A percentile compares a stretch with the other conserved stretches of the same genome.
Evolutionary conservation across 352 stramenopile genomes (phyloP).

Genomic region (Phytophthora idaei): DNA sequence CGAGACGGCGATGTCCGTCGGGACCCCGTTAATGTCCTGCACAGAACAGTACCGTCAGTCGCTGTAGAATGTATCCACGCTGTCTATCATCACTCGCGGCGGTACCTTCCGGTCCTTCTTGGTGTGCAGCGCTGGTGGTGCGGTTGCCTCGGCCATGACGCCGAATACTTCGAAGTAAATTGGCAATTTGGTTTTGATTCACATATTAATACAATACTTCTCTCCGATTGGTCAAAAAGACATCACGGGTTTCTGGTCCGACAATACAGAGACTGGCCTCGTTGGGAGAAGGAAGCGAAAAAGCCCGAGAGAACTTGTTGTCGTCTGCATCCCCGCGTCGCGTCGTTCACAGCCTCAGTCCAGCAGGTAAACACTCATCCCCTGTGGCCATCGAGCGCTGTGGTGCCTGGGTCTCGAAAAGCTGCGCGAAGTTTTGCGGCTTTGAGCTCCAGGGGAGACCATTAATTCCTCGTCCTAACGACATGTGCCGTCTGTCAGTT

Average conservation of each 20-base stretch:
- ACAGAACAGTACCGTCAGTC: conserved; percentile 2
- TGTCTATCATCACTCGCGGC: neutral
- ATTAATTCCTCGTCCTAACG: conserved; percentile 21
- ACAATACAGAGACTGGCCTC: conserved; percentile 34
- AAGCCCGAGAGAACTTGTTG: conserved; percentile 27
- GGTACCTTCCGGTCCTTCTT: conserved; percentile 48
- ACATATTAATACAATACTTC: neutral
- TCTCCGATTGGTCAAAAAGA: conserved; percentile 27
- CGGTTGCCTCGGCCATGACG: conserved; percentile 17
- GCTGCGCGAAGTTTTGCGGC: neutral
- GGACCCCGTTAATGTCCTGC: conserved; percentile 77
- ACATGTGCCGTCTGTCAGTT: conserved; percentile 20
- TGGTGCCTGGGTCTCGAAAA: neutral
- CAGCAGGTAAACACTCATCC: conserved; percentile 18
- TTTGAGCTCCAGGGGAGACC: neutral
- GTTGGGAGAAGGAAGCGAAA: conserved; percentile 25
- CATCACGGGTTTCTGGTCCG: conserved; percentile 18
- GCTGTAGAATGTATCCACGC: neutral
- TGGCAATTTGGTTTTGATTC: too few relatives aligned
- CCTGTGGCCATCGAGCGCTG: neutral
- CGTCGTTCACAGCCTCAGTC: conserved; percentile 6
- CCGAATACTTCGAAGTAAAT: neutral
- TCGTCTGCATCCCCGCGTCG: conserved; percentile 11
- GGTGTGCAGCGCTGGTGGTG: conserved; percentile 43
- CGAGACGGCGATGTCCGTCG: conserved; percentile 74